Percentiles rank a stretch among this genome's conserved stretches.
These are phyloP conservation scores for Fusarium illudens DNA, from an alignment of 2,329 filamentous ascomycete species.

Conservation along the genomic window DNA sequence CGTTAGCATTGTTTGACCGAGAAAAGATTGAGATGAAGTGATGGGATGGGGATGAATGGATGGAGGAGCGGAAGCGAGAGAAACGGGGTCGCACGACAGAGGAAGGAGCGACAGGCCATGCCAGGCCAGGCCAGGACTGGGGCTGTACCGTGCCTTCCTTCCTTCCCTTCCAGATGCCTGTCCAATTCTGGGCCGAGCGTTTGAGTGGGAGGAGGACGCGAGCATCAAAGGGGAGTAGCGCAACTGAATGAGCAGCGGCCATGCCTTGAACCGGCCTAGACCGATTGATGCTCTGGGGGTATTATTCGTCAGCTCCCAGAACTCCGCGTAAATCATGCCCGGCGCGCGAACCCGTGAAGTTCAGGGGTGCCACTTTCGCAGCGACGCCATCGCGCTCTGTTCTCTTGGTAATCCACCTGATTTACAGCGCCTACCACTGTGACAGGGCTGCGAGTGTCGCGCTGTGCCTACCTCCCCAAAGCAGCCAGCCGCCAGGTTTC, in stretches of 20 bases:
- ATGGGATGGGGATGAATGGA: constrained; percentile 6
- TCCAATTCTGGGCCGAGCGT: constrained; percentile 30
- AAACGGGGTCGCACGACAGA: constrained; percentile 35
- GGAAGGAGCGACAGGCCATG: constrained; percentile 7
- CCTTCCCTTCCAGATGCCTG: constrained; percentile 21
- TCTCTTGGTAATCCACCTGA: not conserved
- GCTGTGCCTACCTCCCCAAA: not conserved
- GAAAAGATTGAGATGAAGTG: constrained; percentile 29
- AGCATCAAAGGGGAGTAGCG: constrained; percentile 29
- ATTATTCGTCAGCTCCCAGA: constrained; percentile 23
- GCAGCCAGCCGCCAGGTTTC: constrained; percentile 5
- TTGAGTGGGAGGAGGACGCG: constrained; percentile 16
- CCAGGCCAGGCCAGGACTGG: constrained; percentile 31
- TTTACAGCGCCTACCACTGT: constrained; percentile 10
- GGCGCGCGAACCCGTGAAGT: constrained; percentile 10
- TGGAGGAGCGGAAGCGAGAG: constrained; percentile 26
- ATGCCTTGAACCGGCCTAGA: constrained; percentile 28
- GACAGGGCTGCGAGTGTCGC: not conserved
- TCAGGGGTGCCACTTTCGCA: constrained; percentile 20
- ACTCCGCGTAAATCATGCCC: constrained; percentile 1
- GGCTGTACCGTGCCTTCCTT: constrained; percentile 29
- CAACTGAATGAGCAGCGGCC: constrained; percentile 2
- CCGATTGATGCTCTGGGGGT: not conserved
- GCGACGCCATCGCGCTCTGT: constrained; percentile 10
- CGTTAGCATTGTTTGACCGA: constrained; percentile 33